phyloP scores from a whole-genome alignment of 1,139 yeast genomes.

The Cylindricascospora bacillispora region DNA sequence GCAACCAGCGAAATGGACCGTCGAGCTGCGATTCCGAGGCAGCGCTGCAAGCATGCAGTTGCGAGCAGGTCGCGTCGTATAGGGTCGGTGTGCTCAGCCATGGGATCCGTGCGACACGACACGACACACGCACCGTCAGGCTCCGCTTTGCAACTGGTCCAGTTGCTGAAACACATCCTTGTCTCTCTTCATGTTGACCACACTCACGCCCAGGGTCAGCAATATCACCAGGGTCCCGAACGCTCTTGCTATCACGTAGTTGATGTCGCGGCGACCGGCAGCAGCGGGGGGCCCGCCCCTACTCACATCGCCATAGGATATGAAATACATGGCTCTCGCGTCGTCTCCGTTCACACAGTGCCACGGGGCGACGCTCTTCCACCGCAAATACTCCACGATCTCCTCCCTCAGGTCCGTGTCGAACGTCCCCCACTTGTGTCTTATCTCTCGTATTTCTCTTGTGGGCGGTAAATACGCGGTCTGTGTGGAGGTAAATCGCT shows the following conservation, averaged over 20 bases:
- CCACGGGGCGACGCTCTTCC: slow-evolving; percentile 34
- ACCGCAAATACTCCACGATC: slow-evolving; percentile 31
- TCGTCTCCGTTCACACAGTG: slow-evolving; percentile 26
- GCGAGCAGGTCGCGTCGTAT: no score
- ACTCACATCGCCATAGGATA: slow-evolving; percentile 13
- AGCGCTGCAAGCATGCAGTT: no score
- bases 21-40: no score
- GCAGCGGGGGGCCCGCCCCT: no score
- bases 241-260: not conserved
- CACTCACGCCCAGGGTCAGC: not conserved
- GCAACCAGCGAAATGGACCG: no score
- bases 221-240: not conserved
- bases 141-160: no score
- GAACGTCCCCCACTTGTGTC: slow-evolving; percentile 28
- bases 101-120: no score
- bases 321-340: slow-evolving; percentile 25
- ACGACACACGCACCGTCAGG: no score
- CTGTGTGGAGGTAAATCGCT: not conserved
- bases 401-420: slow-evolving; percentile 31
- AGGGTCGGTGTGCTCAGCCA: no score
- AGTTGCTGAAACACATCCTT: no score
- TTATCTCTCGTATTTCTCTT: slow-evolving; percentile 7
- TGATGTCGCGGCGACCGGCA: no score
- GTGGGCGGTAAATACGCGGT: slow-evolving; percentile 18
- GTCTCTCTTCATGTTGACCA: not conserved